These are phyloP conservation scores for Aspergillus olivimuriae DNA, from an alignment of 495 filamentous ascomycete genomes.

Conservation along the genomic window DNA sequence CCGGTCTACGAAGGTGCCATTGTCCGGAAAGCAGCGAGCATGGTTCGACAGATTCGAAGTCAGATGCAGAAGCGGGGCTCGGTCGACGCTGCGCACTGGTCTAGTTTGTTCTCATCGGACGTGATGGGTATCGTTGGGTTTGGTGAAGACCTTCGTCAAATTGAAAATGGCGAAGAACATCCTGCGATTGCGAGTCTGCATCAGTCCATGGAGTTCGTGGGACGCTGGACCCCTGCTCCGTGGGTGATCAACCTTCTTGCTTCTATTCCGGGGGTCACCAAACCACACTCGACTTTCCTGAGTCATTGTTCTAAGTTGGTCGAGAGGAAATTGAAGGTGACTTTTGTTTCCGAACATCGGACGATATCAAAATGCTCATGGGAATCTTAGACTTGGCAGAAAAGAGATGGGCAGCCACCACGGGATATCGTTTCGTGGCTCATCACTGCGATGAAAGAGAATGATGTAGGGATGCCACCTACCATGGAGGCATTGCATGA, in stretches of 20 bases:
- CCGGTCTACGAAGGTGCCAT: no score
- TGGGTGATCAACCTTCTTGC: slow-evolving; percentile 15
- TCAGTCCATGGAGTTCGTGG: slow-evolving; percentile 12
- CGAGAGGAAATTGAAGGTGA: slow-evolving; percentile 10
- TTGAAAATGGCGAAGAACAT: slow-evolving; percentile 52
- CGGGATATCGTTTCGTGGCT: slow-evolving; percentile 26
- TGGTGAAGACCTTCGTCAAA: slow-evolving; percentile 64
- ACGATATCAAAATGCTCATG: neutral
- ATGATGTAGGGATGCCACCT: slow-evolving; percentile 10
- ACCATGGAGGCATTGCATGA: slow-evolving; percentile 15
- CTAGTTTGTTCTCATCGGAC: slow-evolving; percentile 60
- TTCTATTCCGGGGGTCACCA: slow-evolving; percentile 14
- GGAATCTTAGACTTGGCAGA: slow-evolving; percentile 8
- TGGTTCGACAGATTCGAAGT: slow-evolving; percentile 8
- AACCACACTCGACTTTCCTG: no score
- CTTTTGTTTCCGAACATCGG: no score
- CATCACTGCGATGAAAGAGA: slow-evolving; percentile 17
- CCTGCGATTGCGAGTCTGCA: slow-evolving; percentile 42
- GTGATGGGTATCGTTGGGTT: slow-evolving; percentile 67
- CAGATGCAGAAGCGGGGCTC: slow-evolving; percentile 3
- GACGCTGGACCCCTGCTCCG: slow-evolving; percentile 14
- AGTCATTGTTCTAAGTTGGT: slow-evolving; percentile 9
- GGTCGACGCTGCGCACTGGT: slow-evolving; percentile 54
- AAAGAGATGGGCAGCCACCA: slow-evolving; percentile 11
- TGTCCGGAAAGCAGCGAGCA: slow-evolving; percentile 7